phyloP scores from a whole-genome alignment of 2,329 filamentous ascomycete species.

The Fonsecaea nubica region DNA sequence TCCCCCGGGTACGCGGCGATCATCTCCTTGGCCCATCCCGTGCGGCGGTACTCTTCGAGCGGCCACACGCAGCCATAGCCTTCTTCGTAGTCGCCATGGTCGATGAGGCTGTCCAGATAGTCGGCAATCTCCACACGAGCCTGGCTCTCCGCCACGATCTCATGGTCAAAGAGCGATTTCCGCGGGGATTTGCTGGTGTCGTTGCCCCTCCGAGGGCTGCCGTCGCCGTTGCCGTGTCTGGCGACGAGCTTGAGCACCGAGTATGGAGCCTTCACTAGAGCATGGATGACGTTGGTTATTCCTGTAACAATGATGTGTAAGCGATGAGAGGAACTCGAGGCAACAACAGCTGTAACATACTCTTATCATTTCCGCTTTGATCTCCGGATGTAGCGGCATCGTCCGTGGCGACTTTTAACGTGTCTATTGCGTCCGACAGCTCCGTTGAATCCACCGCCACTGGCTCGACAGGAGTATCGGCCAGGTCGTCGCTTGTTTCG shows the following conservation, averaged over 20 bases:
- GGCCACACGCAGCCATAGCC: slow-evolving; percentile 29
- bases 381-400: not conserved
- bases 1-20: slow-evolving; percentile 25
- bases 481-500: not conserved
- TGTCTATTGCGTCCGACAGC: slow-evolving; percentile 19
- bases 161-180: slow-evolving; percentile 26
- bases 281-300: not conserved
- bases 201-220: not conserved
- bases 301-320: not conserved
- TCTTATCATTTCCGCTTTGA: slow-evolving; percentile 9
- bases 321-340: not conserved
- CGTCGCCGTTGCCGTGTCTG: slow-evolving; percentile 15
- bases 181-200: slow-evolving; percentile 4
- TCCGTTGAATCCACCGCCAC: slow-evolving; percentile 9
- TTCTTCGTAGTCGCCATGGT: slow-evolving; percentile 24
- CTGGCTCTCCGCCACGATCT: slow-evolving; percentile 47
- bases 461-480: slow-evolving; percentile 4
- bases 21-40: slow-evolving; percentile 30
- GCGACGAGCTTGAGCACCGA: slow-evolving; percentile 29
- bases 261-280: slow-evolving; percentile 24
- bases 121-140: slow-evolving; percentile 63
- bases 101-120: slow-evolving; percentile 53
- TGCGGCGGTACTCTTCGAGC: slow-evolving; percentile 28
- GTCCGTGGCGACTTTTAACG: slow-evolving; percentile 13
- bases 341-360: slow-evolving; percentile 11